Base-by-base conservation (phyloP, 805 yeast species). In the Candida pseudofarinosa region DNA sequence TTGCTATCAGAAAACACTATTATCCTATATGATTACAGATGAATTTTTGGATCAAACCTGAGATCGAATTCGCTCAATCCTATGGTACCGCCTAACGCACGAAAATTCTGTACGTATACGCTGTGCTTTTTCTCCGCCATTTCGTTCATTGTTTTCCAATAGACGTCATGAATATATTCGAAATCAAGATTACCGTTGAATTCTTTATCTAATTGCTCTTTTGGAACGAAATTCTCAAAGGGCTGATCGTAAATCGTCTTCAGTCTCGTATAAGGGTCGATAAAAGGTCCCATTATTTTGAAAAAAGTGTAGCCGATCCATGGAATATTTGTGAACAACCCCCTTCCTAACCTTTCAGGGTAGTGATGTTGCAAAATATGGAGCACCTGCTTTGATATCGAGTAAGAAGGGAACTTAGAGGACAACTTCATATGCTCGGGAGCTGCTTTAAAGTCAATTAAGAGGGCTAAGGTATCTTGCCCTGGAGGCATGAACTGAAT, bases 161-260 rank as follows among this genome's bases (percentile, higher is more conserved):
- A 79, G 4, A 63, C 57, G 3, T 73, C 75, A 50, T 77, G 81
- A n/a, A 67, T 58, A 48, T 77, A 78, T 40, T 70, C 71, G 51
- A 79, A 79, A 48, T 77, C 78, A 39, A 69, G 59, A 33, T 73
- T 67, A 2, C 75, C 76, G 44, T 74, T 70, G 52, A 79, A 77
- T 36, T 68, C 67, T 38, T 70, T 67, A 41, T 75, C 80, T 37
- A 79, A 59, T 52, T 79, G 82, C 39, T 74, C 67, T 37, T 63
- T 60, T 7, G 81, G 83, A 3, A 79, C 77, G 42, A 70, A 76
- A 42, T 76, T 69, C 39, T 69, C 77, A 49, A 77, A 77, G 1
- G 82, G 81, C 48, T 77, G 79, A 49, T 78, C 83, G 50, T 76
- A 78, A 10, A 76, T 67, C 4, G 80, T 72, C 56, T 79, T 79